A percentile compares a stretch with the other conserved stretches of the same genome.
Evolutionary conservation across 805 yeast genomes (phyloP).

Genomic region (Metschnikowia santaceciliae): DNA sequence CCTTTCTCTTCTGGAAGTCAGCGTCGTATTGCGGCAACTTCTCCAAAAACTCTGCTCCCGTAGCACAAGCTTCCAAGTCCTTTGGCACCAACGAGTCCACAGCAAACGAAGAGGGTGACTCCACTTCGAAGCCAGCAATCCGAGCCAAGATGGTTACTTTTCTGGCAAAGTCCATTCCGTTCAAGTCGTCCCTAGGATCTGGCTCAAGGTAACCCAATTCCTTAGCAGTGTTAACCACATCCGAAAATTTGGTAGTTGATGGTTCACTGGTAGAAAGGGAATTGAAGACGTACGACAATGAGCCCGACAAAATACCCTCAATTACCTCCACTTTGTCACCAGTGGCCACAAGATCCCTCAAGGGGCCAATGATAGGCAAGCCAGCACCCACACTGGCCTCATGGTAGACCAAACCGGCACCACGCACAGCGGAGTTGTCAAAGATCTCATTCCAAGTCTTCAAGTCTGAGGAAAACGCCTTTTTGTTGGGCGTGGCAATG

Average conservation of each 20-base stretch:
- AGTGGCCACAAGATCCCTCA: conserved; percentile 83
- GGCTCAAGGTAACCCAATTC: conserved; percentile 96
- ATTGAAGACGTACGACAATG: conserved; percentile 91
- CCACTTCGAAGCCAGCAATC: conserved; percentile 79
- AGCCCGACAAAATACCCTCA: conserved; percentile 96
- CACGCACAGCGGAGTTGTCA: conserved; percentile 45
- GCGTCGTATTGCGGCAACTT: conserved; percentile 80
- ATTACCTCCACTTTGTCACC: conserved; percentile 90
- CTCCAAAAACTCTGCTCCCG: conserved; percentile 74
- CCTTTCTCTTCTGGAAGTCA: conserved; percentile 72
- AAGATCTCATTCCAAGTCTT: conserved; percentile 76
- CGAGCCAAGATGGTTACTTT: conserved; percentile 95
- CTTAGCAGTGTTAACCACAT: conserved; percentile 85
- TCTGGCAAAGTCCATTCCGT: conserved; percentile 98
- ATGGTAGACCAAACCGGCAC: conserved; percentile 80
- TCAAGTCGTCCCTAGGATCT: conserved; percentile 98
- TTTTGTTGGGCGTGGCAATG: conserved; percentile 97
- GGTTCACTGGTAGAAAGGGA: conserved; percentile 73
- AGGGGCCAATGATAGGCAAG: conserved; percentile 84
- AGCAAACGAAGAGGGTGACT: conserved; percentile 88
- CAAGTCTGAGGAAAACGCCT: conserved; percentile 84
- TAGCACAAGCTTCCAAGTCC: conserved; percentile 66
- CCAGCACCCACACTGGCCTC: conserved; percentile 99
- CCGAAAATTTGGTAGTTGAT: conserved; percentile 71
- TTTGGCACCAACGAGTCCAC: conserved; percentile 91